Conservation (phyloP, 441 rosid species). For the Raphanus hybrid region DNA sequence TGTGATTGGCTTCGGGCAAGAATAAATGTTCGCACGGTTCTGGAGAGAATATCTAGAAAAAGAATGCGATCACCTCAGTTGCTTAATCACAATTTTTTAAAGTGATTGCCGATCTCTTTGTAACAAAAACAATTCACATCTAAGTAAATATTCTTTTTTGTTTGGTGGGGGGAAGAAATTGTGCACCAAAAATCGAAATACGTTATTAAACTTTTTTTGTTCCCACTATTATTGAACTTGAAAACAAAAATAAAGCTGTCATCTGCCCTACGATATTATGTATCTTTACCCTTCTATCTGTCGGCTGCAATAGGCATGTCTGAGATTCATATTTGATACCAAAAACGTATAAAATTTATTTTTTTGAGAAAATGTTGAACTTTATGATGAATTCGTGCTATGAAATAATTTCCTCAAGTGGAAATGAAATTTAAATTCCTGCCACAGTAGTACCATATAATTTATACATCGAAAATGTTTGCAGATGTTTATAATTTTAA, state of each 20-base stretch:
- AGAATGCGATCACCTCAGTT: not conserved
- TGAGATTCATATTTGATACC: slow-evolving; percentile 1
- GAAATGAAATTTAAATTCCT: not conserved
- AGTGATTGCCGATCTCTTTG: not conserved
- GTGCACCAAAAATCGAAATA: not conserved
- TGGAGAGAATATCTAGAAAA: slow-evolving; percentile 1
- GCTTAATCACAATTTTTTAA: not conserved
- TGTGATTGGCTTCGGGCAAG: too few relatives aligned
- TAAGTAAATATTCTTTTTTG: not conserved
- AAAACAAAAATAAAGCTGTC: not conserved
- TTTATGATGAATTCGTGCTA: not conserved
- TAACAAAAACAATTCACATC: slow-evolving; percentile 5
- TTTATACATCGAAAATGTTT: not conserved
- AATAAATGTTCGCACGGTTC: too few relatives aligned
- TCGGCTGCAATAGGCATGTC: not conserved
- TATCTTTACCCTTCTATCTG: not conserved
- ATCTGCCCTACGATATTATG: not conserved
- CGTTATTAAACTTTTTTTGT: not conserved
- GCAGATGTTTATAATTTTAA: not conserved
- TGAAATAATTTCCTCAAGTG: not conserved
- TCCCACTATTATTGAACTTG: not conserved
- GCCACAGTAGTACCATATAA: not conserved
- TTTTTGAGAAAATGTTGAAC: not conserved
- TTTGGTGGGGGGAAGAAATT: not conserved
- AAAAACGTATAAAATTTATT: not conserved